These are phyloP conservation scores for sweet orange (Citrus sinensis) DNA, from an alignment of 345 rosid genomes.

Conservation along the genomic window DVS_A1.0 CM039165.1:33438501-33439000, in stretches of 20 bases:
- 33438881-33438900: slow-evolving; percentile 30
- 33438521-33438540: background rate
- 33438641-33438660: background rate
- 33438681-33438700: slow-evolving; percentile 20
- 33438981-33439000: background rate
- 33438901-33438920: slow-evolving; percentile 31
- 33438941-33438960: slow-evolving; percentile 10
- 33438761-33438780: background rate
- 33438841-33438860: slow-evolving; percentile 26
- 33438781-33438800: background rate
- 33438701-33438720: slow-evolving; percentile 15
- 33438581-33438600: background rate
- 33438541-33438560: slow-evolving; percentile 3
- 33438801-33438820: background rate
- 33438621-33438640: background rate
- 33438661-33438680: slow-evolving; percentile 1
- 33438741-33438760: background rate
- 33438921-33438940: background rate
- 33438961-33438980: background rate
- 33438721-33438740: background rate
- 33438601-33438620: background rate
- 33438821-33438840: slow-evolving; percentile 12
- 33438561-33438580: background rate
- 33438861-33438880: slow-evolving; percentile 17
- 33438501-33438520: background rate